Evolutionary conservation across 768 basidiomycete genomes (phyloP), one percentile per base, ranked within the genome.

Genomic region (Mycena sanguinolenta): DNA sequence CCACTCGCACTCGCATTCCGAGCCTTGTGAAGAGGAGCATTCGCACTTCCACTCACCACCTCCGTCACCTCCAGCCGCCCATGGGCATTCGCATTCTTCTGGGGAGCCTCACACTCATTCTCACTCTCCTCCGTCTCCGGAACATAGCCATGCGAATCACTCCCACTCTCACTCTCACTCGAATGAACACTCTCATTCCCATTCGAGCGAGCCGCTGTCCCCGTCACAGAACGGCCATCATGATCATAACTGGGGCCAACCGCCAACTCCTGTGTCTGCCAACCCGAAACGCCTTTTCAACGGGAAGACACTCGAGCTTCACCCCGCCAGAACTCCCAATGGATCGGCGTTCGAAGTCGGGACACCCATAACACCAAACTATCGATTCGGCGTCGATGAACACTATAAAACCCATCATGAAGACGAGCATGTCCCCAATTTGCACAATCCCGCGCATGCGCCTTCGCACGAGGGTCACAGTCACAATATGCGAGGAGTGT

Each of bases 401-500:
- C 89, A 91, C 78, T 84, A 83, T 62, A 81, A 80, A 62, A 79
- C 79, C 17, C 81, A 84, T 70, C 83, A 84, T 61, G 75, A 79
- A 30, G 73, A 79, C 34, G 77, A 76, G 52, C 82, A 82, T 70
- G 74, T 77, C 30, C 85, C 84, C 6, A 87, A 88, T 73, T 72
- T 84, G 58, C 87, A 89, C 71, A 81, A 86, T 55, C 89, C 91
- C 78, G 79, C 81, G 3, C 90, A 88, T 75, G 79, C 81, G 49
- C 85, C 85, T 34, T 80, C 83, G 14, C 92, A 92, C 74, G 93
- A 96, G 79, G 92, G 94, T 0, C 96, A 97, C 76, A 95, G 94
- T 80, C 95, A 99, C 79, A 99, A 99, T 79, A 99, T 99, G 98
- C 93, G 96, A 38, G 98, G 98, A 21, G 96, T 99, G 74, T 99